Percentiles rank a stretch among this genome's conserved stretches.
Conservation (phyloP, 805 yeast species). For the Saccharomycopsis sp. region DNA sequence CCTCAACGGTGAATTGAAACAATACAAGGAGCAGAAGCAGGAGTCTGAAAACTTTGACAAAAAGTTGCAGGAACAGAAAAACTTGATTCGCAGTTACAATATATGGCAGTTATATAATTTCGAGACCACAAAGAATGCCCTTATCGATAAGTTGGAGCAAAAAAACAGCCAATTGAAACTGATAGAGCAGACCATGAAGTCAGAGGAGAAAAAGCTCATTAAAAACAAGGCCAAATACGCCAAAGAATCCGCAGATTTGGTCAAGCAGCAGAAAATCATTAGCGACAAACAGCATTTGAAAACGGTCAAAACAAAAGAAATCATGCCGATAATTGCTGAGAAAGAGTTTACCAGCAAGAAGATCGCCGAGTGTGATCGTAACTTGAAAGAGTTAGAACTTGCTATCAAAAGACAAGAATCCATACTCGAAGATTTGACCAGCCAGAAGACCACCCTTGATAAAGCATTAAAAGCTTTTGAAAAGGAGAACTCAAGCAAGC, state of each 20-base stretch:
- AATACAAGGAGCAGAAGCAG: conserved; percentile 65
- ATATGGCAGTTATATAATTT: conserved; percentile 63
- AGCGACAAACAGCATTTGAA: conserved; percentile 32
- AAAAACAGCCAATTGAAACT: conserved; percentile 25
- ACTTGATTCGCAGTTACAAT: conserved; percentile 42
- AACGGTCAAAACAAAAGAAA: conserved; percentile 37
- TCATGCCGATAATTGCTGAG: conserved; percentile 60
- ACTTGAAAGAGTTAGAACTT: conserved; percentile 40
- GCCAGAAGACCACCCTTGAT: conserved; percentile 41
- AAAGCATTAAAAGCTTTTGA: conserved; percentile 36
- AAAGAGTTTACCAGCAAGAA: conserved; percentile 42
- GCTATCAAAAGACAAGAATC: conserved; percentile 50
- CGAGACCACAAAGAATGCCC: conserved; percentile 31
- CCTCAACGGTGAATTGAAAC: conserved; percentile 65
- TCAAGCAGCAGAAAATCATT: conserved; percentile 35
- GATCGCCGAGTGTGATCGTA: conserved; percentile 38
- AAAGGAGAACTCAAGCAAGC: conserved; percentile 28
- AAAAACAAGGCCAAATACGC: conserved; percentile 39
- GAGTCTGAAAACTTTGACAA: conserved; percentile 64
- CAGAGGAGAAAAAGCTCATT: conserved; percentile 34
- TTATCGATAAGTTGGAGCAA: conserved; percentile 24
- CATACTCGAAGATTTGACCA: conserved; percentile 35
- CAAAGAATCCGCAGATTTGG: conserved; percentile 37
- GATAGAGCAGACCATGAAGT: conserved; percentile 30
- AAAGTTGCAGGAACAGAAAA: conserved; percentile 42